Evolutionary conservation across 1,284 basidiomycete genomes (phyloP), one percentile per base, ranked within the genome.

Genomic region (Mycena citricolor): DNA sequence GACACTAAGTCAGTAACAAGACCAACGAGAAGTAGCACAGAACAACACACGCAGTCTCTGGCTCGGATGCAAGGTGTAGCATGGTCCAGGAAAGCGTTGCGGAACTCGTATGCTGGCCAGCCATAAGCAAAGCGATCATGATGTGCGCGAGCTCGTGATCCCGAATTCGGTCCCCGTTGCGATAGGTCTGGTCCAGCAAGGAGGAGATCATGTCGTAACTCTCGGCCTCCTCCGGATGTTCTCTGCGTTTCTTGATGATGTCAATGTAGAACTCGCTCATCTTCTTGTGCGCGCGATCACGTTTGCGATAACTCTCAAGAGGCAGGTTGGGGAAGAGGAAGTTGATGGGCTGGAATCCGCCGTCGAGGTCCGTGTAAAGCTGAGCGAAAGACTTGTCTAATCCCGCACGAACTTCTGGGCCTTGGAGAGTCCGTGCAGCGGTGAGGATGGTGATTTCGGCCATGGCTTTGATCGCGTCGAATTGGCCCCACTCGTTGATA

Each of bases 121-220:
- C 95, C 93, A 95, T 94, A 52, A 95, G 81, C 34, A 94, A 76
- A 16, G 92, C 91, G 56, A 94, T 94, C 87, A 99, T 86, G 62
- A 98, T 94, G 61, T 98, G 95, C 0, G 97, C 93, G 52, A 99
- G 88, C 65, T 98, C 94, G 54, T 90, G 84, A 61, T 98, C 92
- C 38, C 76, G 78, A 24, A 99, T 77, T 1, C 74, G 62, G 30
- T 79, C 74, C 36, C 97, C 97, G 60, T 85, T 79, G 58, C 91
- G 90, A 71, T 99, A 99, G 38, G 73, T 79, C 62, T 94, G 90
- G 54, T 83, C 76, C 69, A 87, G 80, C 20, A 99, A 77, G 1
- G 94, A 87, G 14, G 86, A 76, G 58, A 99, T 92, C 89, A 99
- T 97, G 64, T 99, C 97, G 57, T 85, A 79, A 42, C 90, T 89